These are phyloP conservation scores for Breynia disticha DNA, from an alignment of 441 rosid species.

Conservation along the genomic window DNA sequence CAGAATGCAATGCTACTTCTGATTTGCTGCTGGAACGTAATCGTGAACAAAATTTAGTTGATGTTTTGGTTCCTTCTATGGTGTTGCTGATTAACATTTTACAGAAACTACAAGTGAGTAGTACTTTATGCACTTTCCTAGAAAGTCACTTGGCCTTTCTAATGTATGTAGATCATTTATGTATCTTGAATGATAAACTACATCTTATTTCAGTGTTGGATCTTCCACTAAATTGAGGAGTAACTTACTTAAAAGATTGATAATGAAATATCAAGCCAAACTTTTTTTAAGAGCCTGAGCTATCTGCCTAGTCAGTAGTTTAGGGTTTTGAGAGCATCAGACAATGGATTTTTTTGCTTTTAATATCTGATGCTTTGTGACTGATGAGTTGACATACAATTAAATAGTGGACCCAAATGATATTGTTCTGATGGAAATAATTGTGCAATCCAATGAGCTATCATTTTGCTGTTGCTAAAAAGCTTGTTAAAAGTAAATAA, in stretches of 20 bases:
- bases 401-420: background rate
- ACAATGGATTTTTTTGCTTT: background rate
- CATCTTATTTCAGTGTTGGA: too few species aligned
- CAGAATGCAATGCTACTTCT: slow-evolving; percentile 91
- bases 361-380: too few species aligned
- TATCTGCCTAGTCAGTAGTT: background rate
- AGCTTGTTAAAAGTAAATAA: background rate
- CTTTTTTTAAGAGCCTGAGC: background rate
- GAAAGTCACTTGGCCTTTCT: too few species aligned
- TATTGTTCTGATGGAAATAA: background rate
- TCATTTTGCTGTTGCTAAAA: background rate
- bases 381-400: background rate
- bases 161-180: too few species aligned
- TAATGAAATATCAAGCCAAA: too few species aligned
- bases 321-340: background rate
- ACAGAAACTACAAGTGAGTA: slow-evolving; percentile 71
- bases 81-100: slow-evolving; percentile 65
- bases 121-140: background rate
- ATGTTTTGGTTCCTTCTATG: slow-evolving; percentile 76
- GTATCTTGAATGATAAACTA: too few species aligned
- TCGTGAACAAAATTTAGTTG: slow-evolving; percentile 91
- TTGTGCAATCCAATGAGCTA: background rate
- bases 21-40: slow-evolving; percentile 90
- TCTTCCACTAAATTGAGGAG: too few species aligned
- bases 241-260: too few species aligned